Percentiles rank a stretch among this genome's conserved stretches.
phyloP scores from a whole-genome alignment of 176 grass and related monocot species.

The Rhipidocladum racemiflorum region DNA sequence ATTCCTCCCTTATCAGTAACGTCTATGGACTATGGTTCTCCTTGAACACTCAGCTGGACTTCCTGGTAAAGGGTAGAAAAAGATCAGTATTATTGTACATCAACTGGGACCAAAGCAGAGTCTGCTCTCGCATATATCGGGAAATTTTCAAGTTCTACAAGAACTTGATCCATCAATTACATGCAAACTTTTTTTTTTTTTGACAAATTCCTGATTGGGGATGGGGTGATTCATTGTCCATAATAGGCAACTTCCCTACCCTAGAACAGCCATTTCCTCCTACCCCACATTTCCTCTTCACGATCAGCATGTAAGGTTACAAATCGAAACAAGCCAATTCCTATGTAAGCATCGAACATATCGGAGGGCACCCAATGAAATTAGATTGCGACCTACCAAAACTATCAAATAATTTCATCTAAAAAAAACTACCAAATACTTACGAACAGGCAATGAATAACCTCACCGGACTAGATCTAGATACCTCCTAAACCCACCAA shows the following conservation, averaged over 20 bases:
- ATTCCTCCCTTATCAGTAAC: conserved; percentile 27
- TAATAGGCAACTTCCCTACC: background rate
- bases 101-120: background rate
- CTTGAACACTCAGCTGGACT: background rate
- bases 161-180: background rate
- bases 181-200: background rate
- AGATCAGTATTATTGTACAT: background rate
- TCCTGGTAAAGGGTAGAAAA: conserved; percentile 2
- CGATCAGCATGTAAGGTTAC: background rate
- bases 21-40: background rate
- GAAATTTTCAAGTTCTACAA: no score
- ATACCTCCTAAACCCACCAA: background rate
- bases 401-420: background rate
- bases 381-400: background rate
- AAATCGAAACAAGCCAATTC: background rate
- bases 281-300: background rate
- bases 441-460: background rate
- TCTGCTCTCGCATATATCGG: background rate
- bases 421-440: background rate
- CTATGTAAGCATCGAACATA: background rate
- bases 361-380: background rate
- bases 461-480: conserved; percentile 18
- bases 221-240: background rate
- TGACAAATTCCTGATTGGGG: background rate
- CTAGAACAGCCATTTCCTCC: background rate